Percentiles rank a stretch among this genome's conserved stretches.
Evolutionary conservation across 2,329 filamentous ascomycete species (phyloP).

Genomic region (Pseudogymnoascus sp.): DNA sequence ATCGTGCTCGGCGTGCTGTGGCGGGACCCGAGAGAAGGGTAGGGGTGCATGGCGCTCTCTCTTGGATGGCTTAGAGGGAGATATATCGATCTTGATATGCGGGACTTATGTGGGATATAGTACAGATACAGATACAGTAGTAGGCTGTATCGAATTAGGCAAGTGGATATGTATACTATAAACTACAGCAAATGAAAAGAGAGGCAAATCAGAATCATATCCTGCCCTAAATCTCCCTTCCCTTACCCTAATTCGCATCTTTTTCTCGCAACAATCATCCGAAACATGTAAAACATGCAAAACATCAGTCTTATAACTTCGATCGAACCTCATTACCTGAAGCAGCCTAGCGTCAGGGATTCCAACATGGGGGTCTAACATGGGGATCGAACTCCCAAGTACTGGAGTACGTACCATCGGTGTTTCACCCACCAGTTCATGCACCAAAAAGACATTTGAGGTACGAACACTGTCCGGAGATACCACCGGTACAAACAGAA

Average conservation of each 20-base stretch:
- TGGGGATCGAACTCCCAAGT: neutral
- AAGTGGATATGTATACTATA: neutral
- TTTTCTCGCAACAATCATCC: neutral
- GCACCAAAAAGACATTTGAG: neutral
- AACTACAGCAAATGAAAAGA: neutral
- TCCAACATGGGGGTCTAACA: neutral
- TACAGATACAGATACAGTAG: neutral
- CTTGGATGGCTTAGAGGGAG: neutral
- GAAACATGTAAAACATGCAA: neutral
- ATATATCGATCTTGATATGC: slow-evolving; percentile 5
- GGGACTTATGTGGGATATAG: neutral
- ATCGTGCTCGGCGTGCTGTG: neutral
- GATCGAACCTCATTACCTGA: neutral
- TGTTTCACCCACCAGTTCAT: slow-evolving; percentile 1
- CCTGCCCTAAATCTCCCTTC: neutral
- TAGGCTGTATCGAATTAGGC: neutral
- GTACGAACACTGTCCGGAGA: neutral
- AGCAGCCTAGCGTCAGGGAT: neutral
- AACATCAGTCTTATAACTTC: neutral
- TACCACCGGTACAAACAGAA: neutral
- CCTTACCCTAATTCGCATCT: neutral
- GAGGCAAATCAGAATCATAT: neutral
- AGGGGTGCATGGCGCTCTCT: neutral
- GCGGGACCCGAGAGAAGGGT: neutral
- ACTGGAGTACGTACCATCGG: neutral